A percentile compares a stretch with the other conserved stretches of the same genome.
phyloP scores from a whole-genome alignment of 768 basidiomycete species.

The Hypholoma fasciculare region DNA sequence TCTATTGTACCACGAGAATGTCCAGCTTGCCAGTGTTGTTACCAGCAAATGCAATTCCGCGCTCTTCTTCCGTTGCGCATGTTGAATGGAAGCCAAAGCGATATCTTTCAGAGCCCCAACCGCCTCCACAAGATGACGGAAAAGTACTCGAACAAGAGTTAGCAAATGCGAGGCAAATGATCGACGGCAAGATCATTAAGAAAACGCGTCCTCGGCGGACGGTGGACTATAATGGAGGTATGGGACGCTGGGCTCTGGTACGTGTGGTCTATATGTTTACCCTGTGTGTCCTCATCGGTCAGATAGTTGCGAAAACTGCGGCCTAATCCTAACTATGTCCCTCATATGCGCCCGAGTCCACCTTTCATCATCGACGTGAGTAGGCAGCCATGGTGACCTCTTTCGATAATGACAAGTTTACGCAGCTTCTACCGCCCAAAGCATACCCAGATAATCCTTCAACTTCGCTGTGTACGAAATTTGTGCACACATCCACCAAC shows the following conservation, averaged over 20 bases:
- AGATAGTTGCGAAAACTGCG: conserved; percentile 72
- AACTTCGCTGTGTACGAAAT: conserved; percentile 94
- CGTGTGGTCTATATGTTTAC: conserved; percentile 23
- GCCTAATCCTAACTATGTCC: conserved; percentile 75
- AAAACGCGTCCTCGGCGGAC: conserved; percentile 92
- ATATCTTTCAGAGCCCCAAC: conserved; percentile 75
- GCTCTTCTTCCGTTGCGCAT: conserved; percentile 30
- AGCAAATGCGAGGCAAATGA: conserved; percentile 65
- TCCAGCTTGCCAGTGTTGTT: conserved; percentile 15
- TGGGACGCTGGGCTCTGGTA: conserved; percentile 87
- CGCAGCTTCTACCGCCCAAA: conserved; percentile 87
- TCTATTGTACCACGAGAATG: conserved; percentile 2
- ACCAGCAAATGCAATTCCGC: conserved; percentile 12
- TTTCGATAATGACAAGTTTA: conserved; percentile 19
- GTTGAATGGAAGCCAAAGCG: conserved; percentile 77
- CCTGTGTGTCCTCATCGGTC: conserved; percentile 8
- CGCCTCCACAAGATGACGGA: conserved; percentile 73
- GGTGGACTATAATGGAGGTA: conserved; percentile 90
- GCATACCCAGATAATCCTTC: conserved; percentile 91
- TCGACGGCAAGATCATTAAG: conserved; percentile 84
- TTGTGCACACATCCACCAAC: conserved; percentile 97
- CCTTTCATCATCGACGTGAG: conserved; percentile 89
- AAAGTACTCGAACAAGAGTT: conserved; percentile 78
- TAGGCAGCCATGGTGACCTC: conserved; percentile 7
- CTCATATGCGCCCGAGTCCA: conserved; percentile 79